Evolutionary conservation across 805 yeast species (phyloP), one percentile per base, ranked within the genome.

Genomic region (Candida tallmaniae): DNA sequence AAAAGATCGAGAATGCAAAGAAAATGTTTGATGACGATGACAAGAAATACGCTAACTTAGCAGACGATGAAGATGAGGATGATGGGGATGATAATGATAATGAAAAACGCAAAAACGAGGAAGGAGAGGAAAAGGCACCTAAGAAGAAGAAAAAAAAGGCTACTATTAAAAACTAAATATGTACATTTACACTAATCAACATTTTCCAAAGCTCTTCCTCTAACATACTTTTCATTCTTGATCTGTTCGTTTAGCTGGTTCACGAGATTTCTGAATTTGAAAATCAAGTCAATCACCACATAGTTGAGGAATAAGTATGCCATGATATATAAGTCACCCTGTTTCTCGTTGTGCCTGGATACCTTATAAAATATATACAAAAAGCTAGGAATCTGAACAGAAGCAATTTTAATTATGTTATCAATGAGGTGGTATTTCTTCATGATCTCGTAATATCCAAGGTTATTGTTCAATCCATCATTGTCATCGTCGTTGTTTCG

Each of bases 141-240:
- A 35, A 34, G 16, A 32, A 27, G 29, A 38, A 35, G 20, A 34
- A 34, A 29, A 25, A 23, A 26, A 14, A 23, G 16, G 17, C 9
- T 15, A 29, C 16, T 24, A 21, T n/a, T 6, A 14, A 29, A 24
- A 7, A 20, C 23, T 20, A 20, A 7, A 14, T 27, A 27, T 27
- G 21, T 27, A 27, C 23, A 20, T 10, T 27, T 14, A 14, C 10
- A 8, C 30, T 40, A 32, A 23, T 51, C 53, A 25, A 51, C 40
- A 35, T 70, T 73, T 43, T 73, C 75, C 35, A 76, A 60, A 3
- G 78, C 71, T 45, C 76, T 69, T 1, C 82, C 82, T 33, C 66
- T 65, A 9, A 76, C 76, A 40, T 76, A 78, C 39, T 67, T 65
- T 44, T 76, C 79, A 38, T 74, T 74, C 47, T 72, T 75, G n/a